Conservation (phyloP, 2,329 filamentous ascomycete species). For the Byssochlamys sp. region DNA sequence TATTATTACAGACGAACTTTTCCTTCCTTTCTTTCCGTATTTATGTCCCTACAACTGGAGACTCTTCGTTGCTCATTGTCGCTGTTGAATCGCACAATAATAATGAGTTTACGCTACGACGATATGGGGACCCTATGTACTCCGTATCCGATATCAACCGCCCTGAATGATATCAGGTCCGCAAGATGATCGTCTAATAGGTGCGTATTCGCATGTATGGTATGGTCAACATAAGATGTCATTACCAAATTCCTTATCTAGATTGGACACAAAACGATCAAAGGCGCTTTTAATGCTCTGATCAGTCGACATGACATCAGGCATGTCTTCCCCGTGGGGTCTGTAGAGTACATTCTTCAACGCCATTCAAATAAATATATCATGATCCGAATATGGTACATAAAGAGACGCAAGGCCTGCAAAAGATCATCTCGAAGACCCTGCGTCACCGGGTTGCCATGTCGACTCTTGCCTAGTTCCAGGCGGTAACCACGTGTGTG, state of each 20-base stretch:
- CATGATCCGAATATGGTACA: constrained; percentile 8
- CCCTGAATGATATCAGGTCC: background rate
- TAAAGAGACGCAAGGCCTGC: background rate
- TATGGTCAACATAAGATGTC: background rate
- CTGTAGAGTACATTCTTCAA: background rate
- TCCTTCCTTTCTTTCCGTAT: no score
- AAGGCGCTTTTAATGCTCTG: background rate
- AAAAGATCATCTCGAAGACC: constrained; percentile 12
- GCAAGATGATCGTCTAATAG: background rate
- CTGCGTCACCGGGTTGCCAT: constrained; percentile 51
- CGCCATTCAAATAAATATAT: background rate
- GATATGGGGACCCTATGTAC: no score
- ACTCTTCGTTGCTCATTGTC: background rate
- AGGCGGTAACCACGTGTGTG: constrained; percentile 56
- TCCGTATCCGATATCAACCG: no score
- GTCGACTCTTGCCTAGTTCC: constrained; percentile 81
- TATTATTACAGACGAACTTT: background rate
- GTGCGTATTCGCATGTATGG: background rate
- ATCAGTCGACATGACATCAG: background rate
- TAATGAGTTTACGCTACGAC: no score
- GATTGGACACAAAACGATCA: background rate
- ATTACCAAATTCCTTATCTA: background rate
- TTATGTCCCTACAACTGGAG: background rate
- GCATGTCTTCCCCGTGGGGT: background rate
- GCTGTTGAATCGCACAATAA: no score